phyloP scores from a whole-genome alignment of 192 early-diverging fungal species.

The Umbelopsis vinacea region DNA sequence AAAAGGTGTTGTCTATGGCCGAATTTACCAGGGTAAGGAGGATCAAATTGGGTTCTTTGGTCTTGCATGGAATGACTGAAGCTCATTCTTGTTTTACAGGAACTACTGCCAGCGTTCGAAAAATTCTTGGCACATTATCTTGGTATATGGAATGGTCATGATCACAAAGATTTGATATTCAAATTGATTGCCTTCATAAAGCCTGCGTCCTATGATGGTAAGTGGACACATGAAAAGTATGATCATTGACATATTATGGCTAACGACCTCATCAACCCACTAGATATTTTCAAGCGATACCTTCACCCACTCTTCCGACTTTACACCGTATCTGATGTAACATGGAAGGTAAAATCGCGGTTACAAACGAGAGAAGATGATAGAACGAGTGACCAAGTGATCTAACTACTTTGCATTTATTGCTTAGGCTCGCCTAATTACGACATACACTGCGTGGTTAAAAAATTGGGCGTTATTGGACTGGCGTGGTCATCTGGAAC shows the following conservation, averaged over 20 bases:
- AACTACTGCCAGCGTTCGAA: constrained; percentile 54
- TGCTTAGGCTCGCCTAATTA: constrained; percentile 49
- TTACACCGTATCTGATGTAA: constrained; percentile 40
- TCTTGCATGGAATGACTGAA: not conserved
- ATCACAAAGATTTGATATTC: constrained; percentile 50
- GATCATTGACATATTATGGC: not conserved
- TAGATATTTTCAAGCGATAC: constrained; percentile 46
- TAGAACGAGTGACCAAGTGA: no score
- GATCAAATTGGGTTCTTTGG: not conserved
- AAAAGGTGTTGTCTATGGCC: constrained; percentile 44
- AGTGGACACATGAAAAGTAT: not conserved
- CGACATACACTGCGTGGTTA: constrained; percentile 41
- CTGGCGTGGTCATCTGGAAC: constrained; percentile 41
- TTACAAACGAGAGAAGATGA: no score
- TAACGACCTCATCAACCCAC: not conserved
- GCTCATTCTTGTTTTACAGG: constrained; percentile 29
- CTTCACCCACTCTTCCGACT: constrained; percentile 46
- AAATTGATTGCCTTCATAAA: constrained; percentile 49
- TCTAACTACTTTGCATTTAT: not conserved
- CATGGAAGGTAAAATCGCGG: constrained; percentile 50
- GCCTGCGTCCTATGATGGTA: constrained; percentile 52
- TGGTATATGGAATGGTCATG: constrained; percentile 50
- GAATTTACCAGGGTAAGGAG: constrained; percentile 49
- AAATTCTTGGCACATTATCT: constrained; percentile 49
- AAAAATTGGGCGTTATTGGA: constrained; percentile 51